Evolutionary conservation across 2,329 filamentous ascomycete species (phyloP), one percentile per base, ranked within the genome.

Genomic region (Zarea fungicola): DNA sequence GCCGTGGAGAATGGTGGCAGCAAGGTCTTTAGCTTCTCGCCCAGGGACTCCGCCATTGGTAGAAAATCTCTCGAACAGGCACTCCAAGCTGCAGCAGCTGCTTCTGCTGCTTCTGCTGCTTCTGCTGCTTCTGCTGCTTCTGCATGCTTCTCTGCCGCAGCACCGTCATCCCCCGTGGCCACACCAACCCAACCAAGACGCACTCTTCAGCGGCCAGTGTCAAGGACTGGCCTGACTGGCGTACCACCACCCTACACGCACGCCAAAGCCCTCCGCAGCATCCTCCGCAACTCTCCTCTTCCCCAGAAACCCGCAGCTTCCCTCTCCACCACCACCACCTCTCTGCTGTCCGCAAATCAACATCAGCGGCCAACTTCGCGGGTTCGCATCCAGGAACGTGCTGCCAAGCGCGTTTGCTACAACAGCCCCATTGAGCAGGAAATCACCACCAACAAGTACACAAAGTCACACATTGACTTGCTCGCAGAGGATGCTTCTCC

Each of bases 211-310:
- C 49, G 18, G 23, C 55, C 10, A 50, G 52, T 18, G 43, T 54
- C 28, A 10, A 14, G 23, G 6, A 31, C 11, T 4, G 29, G 28
- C 19, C 18, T 35, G 25, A 26, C 48, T 7, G 31, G 25, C 32
- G 40, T 35, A 28, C 67, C 67, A 21, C 66, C 74, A 3, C 81
- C 81, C 2, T 84, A 85, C 57, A 76, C 69, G 2, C 80, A 80
- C 53, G 76, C 81, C 28, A 73, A 74, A 49, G 69, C 71, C 35
- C 73, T 84, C 9, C 81, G 78, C 60, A 83, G 80, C 63, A 85
- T 85, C 57, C 72, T 85, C 19, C 77, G 81, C 46, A 85, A 85
- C 68, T 85, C 81, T 5, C 81, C 81, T 16, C 69, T 84, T 6
- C 78, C 80, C 18, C 76, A n/a, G n/a, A n/a, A n/a, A 78, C 1